Percentiles rank a stretch among this genome's conserved stretches.
phyloP scores from a whole-genome alignment of 371 early-diverging fungal genomes.

The Syncephalis fuscata region DNA sequence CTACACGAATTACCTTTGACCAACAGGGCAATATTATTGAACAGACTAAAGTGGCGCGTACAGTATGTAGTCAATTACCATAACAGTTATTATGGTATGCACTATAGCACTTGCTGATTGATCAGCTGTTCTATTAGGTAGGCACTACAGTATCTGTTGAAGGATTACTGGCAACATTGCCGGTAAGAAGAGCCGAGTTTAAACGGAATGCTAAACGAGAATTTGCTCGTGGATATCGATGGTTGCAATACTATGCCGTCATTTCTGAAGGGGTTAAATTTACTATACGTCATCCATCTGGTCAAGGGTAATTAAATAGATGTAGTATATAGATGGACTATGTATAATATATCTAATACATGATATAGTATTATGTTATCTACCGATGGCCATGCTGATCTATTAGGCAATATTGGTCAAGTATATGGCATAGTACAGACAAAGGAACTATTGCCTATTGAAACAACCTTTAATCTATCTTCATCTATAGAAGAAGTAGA shows the following conservation, averaged over 20 bases:
- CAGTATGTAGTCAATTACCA: constrained; percentile 8
- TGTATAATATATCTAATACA: background rate
- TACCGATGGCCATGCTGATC: constrained; percentile 34
- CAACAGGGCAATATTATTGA: constrained; percentile 25
- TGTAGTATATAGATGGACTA: background rate
- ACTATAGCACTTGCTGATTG: background rate
- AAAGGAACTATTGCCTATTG: too few species aligned
- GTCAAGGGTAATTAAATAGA: constrained; percentile 29
- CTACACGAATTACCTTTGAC: constrained; percentile 52
- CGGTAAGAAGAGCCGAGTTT: constrained; percentile 81
- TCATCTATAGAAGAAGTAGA: too few species aligned
- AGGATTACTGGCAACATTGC: constrained; percentile 68
- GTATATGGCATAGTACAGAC: constrained; percentile 49
- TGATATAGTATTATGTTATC: constrained; percentile 17
- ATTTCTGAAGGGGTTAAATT: constrained; percentile 49
- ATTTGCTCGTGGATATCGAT: constrained; percentile 50
- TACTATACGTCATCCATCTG: constrained; percentile 36
- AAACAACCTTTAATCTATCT: too few species aligned
- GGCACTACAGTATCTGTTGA: constrained; percentile 77
- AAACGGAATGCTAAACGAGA: constrained; percentile 67
- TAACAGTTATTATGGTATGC: background rate
- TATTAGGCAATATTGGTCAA: constrained; percentile 52
- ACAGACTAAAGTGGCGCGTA: constrained; percentile 26
- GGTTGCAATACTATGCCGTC: constrained; percentile 81
- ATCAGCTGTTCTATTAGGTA: constrained; percentile 11